Percentiles rank a stretch among this genome's conserved stretches.
Evolutionary conservation across 768 basidiomycete species (phyloP).

Genomic region (Lactarius psammicola): DNA sequence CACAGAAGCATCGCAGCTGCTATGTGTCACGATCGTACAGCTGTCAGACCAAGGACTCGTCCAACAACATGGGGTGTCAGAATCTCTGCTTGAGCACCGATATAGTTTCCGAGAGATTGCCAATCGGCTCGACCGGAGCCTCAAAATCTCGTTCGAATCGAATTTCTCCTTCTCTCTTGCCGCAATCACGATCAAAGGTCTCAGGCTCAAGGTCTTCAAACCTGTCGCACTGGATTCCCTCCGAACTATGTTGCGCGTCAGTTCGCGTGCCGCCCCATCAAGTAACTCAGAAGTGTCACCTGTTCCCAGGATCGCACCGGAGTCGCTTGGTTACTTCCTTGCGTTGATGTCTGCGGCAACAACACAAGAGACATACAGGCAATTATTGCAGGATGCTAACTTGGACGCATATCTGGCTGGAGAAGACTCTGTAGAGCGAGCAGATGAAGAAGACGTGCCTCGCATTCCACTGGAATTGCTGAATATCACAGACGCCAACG

Average conservation of each 20-base stretch:
- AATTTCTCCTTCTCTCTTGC: constrained; percentile 83
- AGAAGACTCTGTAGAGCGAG: constrained; percentile 44
- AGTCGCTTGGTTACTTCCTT: constrained; percentile 76
- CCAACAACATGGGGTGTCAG: constrained; percentile 49
- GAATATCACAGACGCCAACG: constrained; percentile 57
- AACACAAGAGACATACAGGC: constrained; percentile 52
- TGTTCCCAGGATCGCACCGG: constrained; percentile 48
- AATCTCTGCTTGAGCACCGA: constrained; percentile 63
- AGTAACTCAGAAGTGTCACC: constrained; percentile 39
- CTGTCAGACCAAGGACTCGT: constrained; percentile 64
- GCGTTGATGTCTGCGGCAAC: constrained; percentile 72
- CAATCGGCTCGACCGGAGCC: constrained; percentile 65
- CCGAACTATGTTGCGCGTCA: constrained; percentile 60
- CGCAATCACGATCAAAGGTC: constrained; percentile 81
- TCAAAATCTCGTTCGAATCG: constrained; percentile 72
- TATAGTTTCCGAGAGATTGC: constrained; percentile 63
- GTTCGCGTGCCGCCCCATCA: constrained; percentile 46
- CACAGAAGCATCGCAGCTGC: constrained; percentile 63
- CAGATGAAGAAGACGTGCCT: constrained; percentile 45
- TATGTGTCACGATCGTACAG: constrained; percentile 61
- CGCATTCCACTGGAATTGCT: constrained; percentile 56
- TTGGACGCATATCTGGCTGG: constrained; percentile 48
- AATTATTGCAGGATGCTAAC: constrained; percentile 61
- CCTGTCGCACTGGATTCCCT: constrained; percentile 61
- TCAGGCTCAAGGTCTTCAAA: constrained; percentile 64